Conservation (phyloP, 192 early-diverging fungal genomes). For the Umbelopsis ramanniana region DNA sequence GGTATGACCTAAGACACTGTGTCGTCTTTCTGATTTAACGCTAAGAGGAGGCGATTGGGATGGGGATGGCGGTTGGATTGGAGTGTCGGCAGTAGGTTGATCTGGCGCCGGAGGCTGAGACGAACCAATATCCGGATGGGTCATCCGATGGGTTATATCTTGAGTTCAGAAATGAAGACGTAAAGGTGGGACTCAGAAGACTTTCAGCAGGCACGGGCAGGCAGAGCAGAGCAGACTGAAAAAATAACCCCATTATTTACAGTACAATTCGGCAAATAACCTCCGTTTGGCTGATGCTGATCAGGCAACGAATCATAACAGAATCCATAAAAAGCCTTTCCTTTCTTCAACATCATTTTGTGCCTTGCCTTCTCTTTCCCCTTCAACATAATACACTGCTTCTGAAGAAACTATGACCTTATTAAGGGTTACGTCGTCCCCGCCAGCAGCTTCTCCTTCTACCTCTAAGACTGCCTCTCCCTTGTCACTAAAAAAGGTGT, state of each 20-base stretch:
- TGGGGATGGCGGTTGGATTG: not conserved
- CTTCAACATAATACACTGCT: not conserved
- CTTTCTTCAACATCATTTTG: not conserved
- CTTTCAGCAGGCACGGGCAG: too few relatives aligned
- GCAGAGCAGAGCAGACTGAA: too few relatives aligned
- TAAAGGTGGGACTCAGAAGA: too few relatives aligned
- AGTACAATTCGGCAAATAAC: too few relatives aligned
- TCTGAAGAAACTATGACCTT: not conserved
- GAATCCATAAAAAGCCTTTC: too few relatives aligned
- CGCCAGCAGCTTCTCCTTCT: not conserved
- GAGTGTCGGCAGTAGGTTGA: not conserved
- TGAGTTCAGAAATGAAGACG: not conserved
- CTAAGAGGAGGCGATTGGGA: constrained; percentile 7
- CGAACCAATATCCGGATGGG: not conserved
- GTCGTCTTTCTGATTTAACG: constrained; percentile 11
- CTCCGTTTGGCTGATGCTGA: too few relatives aligned
- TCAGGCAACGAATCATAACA: too few relatives aligned
- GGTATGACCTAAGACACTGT: constrained; percentile 9
- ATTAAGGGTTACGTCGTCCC: constrained; percentile 13
- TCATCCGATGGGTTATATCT: not conserved
- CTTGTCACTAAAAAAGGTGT: constrained; percentile 18
- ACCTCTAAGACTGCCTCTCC: not conserved
- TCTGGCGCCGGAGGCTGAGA: not conserved
- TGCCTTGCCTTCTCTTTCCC: not conserved
- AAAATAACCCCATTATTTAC: too few relatives aligned